Evolutionary conservation across 2,329 filamentous ascomycete species (phyloP), one percentile per base, ranked within the genome.

Genomic region (Neospermospora avenae): DNA sequence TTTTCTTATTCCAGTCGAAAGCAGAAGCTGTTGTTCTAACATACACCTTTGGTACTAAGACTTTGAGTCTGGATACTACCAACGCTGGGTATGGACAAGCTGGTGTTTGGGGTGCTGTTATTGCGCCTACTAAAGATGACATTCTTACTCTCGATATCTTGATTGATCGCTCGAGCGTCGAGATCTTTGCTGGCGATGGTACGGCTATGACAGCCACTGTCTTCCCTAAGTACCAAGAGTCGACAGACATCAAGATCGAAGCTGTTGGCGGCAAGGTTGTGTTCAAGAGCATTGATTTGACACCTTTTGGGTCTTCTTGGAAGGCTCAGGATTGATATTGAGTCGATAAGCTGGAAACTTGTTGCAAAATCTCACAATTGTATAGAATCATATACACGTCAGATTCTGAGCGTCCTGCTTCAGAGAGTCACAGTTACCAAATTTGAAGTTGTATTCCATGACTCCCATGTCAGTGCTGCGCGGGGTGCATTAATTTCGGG

Each of bases 101-200:
- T 8, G 70, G 69, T 0, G 67, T 57, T 11, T 73, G 69, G 70
- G 64, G 62, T 14, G 69, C 69, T 3, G 55, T 57, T 35, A 64
- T 73, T 58, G 65, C 41, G 1, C 45, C 37, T 13, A 34, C 63
- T 1, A 45, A 35, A 1, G 58, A 63, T n/a, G 60, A 67, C 18
- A 64, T 66, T 55, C 62, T 73, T 20, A 60, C n/a, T 13, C 51
- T 73, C 44, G 69, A 72, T 48, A 68, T 73, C 22, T 68, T 73
- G 25, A 60, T 73, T 28, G 71, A 73, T 61, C 67, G 65, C 4
- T 68, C 68, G 3, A 66, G 62, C 20, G 45, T 72, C 48, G 70
- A 73, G 62, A 62, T 72, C 18, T 73, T 72, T 62, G 65, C 55
- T 35, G 64, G 65, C 1, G 70, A 72, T 62, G 71, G 70, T 8